A percentile compares a stretch with the other conserved stretches of the same genome.
phyloP scores from a whole-genome alignment of 179 eudicot species.

The Monotropa hypopitys region DNA sequence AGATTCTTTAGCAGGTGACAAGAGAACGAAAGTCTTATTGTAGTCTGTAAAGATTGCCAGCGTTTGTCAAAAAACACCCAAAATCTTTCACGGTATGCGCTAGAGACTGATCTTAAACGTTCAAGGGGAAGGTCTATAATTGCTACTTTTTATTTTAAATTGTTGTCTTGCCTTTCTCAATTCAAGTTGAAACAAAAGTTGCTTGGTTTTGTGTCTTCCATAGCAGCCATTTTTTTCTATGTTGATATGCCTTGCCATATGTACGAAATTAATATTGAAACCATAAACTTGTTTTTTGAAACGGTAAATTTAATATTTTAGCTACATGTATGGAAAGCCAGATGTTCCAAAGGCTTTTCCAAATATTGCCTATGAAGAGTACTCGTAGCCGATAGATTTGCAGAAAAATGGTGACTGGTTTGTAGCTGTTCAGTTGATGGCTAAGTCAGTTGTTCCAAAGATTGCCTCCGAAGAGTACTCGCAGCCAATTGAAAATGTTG shows the following conservation, averaged over 20 bases:
- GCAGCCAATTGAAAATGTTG: conserved; percentile 37
- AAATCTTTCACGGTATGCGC: neutral
- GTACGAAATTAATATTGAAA: neutral
- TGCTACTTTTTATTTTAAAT: neutral
- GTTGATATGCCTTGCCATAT: neutral
- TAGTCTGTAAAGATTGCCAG: too few species aligned
- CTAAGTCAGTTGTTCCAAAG: conserved; percentile 65
- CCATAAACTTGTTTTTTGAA: too few species aligned
- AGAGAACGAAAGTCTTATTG: neutral
- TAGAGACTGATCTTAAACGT: too few species aligned
- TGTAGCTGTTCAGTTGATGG: conserved; percentile 71
- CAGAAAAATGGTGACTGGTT: conserved; percentile 34
- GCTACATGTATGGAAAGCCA: conserved; percentile 96
- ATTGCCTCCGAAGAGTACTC: too few species aligned
- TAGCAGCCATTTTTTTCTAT: neutral
- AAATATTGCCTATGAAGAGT: conserved; percentile 49
- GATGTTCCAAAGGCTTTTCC: conserved; percentile 78
- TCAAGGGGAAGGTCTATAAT: too few species aligned
- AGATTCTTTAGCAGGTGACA: neutral
- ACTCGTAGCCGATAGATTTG: conserved; percentile 54
- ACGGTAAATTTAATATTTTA: conserved; percentile 19
- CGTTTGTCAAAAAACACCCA: neutral
- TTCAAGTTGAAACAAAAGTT: neutral
- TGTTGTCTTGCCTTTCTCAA: neutral
- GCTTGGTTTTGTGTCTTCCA: neutral